These are phyloP conservation scores for Trichoderma koningii DNA, from an alignment of 2,329 filamentous ascomycete species.

Conservation along the genomic window DNA sequence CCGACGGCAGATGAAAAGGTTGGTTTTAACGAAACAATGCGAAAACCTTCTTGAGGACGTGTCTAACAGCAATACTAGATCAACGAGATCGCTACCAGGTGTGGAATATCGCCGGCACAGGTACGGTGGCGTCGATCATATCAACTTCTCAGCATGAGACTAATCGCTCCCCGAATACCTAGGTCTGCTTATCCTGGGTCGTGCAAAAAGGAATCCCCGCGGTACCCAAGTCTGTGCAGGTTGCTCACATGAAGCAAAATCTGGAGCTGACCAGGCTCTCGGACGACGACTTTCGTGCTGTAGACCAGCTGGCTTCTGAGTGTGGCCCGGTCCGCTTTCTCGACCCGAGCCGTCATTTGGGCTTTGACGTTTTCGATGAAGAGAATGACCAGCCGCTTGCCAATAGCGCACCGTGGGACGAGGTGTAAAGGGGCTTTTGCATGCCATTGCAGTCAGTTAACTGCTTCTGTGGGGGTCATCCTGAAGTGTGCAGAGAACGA, in stretches of 20 bases:
- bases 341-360: constrained; percentile 9
- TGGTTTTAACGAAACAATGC: neutral
- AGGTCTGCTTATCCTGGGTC: constrained; percentile 19
- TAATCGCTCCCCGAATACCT: neutral
- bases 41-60: neutral
- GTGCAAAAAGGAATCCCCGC: constrained; percentile 13
- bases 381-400: constrained; percentile 12
- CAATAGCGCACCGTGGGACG: constrained; percentile 4
- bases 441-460: too few relatives aligned
- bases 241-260: constrained; percentile 8
- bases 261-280: neutral
- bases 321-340: constrained; percentile 6
- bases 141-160: neutral
- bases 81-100: neutral
- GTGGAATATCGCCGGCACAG: constrained; percentile 6
- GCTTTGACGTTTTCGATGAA: constrained; percentile 14
- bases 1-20: constrained; percentile 8
- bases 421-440: neutral
- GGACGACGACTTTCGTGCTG: neutral
- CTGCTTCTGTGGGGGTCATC: too few relatives aligned
- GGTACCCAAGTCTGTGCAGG: constrained; percentile 4
- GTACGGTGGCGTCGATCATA: neutral
- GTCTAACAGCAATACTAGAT: neutral
- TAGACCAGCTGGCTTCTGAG: neutral
- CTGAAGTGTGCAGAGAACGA: too few relatives aligned